Evolutionary conservation across 495 filamentous ascomycete genomes (phyloP).

Genomic region (Cudoniella acicularis): DNA sequence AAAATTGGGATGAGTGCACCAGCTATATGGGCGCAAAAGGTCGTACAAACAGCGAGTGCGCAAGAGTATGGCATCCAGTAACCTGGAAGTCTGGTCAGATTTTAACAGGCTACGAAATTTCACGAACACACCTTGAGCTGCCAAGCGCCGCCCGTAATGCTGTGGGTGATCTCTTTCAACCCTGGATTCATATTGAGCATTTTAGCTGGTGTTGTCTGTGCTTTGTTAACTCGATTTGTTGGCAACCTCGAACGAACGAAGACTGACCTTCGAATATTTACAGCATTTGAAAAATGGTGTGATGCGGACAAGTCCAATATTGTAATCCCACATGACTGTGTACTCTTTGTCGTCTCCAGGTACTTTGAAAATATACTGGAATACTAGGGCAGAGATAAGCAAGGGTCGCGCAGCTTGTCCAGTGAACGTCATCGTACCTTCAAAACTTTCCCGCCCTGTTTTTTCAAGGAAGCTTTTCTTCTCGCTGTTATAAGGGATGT

Average conservation of each 20-base stretch:
- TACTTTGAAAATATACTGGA: conserved; percentile 82
- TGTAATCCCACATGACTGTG: conserved; percentile 94
- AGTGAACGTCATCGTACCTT: conserved; percentile 54
- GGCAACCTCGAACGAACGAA: not conserved
- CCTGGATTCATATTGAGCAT: conserved; percentile 76
- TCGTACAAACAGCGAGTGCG: conserved; percentile 78
- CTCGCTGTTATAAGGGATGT: conserved; percentile 90
- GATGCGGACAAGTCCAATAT: conserved; percentile 89
- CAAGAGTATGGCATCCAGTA: conserved; percentile 96
- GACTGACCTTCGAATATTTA: conserved; percentile 73
- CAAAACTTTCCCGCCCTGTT: conserved; percentile 82
- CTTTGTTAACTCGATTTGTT: conserved; percentile 6
- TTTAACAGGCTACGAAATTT: not conserved
- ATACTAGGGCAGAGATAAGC: conserved; percentile 54
- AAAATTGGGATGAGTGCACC: conserved; percentile 85
- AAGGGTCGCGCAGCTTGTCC: conserved; percentile 8
- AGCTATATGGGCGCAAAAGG: conserved; percentile 83
- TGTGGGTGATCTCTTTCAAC: conserved; percentile 80
- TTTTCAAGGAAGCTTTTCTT: conserved; percentile 83
- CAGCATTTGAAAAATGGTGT: conserved; percentile 93
- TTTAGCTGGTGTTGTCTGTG: conserved; percentile 78
- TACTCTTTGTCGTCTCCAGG: conserved; percentile 64
- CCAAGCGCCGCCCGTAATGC: conserved; percentile 92
- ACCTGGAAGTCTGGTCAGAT: conserved; percentile 45
- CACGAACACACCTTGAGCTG: conserved; percentile 69